These are phyloP conservation scores for Iris macrosiphon DNA, from an alignment of 106 monocot species.

Conservation along the genomic window DNA sequence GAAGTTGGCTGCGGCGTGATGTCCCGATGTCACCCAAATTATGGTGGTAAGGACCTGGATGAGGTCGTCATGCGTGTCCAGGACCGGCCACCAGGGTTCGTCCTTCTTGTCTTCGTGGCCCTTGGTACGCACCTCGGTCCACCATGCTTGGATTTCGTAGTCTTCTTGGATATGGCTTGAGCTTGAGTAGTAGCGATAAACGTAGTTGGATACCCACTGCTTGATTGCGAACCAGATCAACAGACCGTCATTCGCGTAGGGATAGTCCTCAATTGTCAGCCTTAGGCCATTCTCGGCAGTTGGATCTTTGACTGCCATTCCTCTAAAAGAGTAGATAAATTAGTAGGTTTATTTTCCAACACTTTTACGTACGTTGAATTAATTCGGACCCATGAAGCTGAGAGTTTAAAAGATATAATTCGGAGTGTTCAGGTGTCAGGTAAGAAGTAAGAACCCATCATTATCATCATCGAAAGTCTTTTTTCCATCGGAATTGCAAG, in stretches of 20 bases:
- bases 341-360: too few relatives aligned
- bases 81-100: constrained; percentile 78
- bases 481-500: too few relatives aligned
- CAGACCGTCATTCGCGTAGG: constrained; percentile 65
- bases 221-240: constrained; percentile 69
- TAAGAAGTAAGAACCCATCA: too few relatives aligned
- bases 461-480: too few relatives aligned
- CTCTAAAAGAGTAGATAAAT: constrained; percentile 22
- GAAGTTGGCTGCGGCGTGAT: constrained; percentile 88
- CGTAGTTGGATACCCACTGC: constrained; percentile 56
- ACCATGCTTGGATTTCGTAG: constrained; percentile 65
- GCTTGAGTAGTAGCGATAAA: constrained; percentile 23
- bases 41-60: constrained; percentile 46
- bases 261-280: constrained; percentile 72
- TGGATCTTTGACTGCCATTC: constrained; percentile 73
- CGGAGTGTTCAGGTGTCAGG: too few relatives aligned
- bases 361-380: too few relatives aligned
- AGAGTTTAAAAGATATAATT: too few relatives aligned
- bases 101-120: constrained; percentile 84
- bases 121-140: constrained; percentile 41
- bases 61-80: constrained; percentile 24
- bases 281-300: constrained; percentile 25
- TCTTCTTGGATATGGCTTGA: constrained; percentile 24
- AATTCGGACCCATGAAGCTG: too few relatives aligned
- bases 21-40: constrained; percentile 64